Percentiles rank a stretch among this genome's conserved stretches.
phyloP scores from a whole-genome alignment of 768 basidiomycete species.

The Boletus pseudopeckii region DNA sequence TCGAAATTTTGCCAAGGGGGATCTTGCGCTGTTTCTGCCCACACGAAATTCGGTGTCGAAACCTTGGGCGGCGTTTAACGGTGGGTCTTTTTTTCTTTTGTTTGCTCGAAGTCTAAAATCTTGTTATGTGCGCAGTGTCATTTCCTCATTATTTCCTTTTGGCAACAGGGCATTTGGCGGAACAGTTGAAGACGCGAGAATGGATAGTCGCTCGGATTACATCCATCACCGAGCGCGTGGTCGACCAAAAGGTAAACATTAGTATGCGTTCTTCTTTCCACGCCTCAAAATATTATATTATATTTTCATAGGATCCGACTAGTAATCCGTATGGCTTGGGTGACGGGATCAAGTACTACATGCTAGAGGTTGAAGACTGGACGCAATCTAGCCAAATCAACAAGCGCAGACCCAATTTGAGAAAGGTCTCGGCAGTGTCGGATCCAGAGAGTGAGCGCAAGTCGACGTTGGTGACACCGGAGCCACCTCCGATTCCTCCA shows the following conservation, averaged over 20 bases:
- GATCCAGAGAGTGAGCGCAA: conserved; percentile 41
- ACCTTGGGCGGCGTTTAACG: conserved; percentile 99
- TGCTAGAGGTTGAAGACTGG: conserved; percentile 94
- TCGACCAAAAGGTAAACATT: conserved; percentile 61
- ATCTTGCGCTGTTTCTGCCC: conserved; percentile 92
- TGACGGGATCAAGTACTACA: conserved; percentile 88
- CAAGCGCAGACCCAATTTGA: conserved; percentile 54
- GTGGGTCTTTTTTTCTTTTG: conserved; percentile 36
- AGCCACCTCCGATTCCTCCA: conserved; percentile 37
- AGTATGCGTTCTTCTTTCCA: background rate
- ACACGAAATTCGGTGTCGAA: conserved; percentile 91
- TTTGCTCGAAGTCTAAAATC: background rate
- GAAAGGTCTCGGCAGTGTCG: conserved; percentile 42
- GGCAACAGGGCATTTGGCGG: conserved; percentile 79
- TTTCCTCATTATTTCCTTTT: conserved; percentile 98
- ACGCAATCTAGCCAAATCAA: conserved; percentile 64
- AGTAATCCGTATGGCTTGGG: conserved; percentile 89
- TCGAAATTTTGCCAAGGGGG: conserved; percentile 91
- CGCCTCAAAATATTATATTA: no score
- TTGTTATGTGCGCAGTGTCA: conserved; percentile 53
- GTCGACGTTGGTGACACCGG: conserved; percentile 6
- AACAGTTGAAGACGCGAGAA: conserved; percentile 86
- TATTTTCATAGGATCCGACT: conserved; percentile 69
- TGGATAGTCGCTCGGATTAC: conserved; percentile 96
- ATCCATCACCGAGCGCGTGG: conserved; percentile 80